Conservation (phyloP, 495 filamentous ascomycete genomes). For the Melanomma pulvis-pyrius region DNA sequence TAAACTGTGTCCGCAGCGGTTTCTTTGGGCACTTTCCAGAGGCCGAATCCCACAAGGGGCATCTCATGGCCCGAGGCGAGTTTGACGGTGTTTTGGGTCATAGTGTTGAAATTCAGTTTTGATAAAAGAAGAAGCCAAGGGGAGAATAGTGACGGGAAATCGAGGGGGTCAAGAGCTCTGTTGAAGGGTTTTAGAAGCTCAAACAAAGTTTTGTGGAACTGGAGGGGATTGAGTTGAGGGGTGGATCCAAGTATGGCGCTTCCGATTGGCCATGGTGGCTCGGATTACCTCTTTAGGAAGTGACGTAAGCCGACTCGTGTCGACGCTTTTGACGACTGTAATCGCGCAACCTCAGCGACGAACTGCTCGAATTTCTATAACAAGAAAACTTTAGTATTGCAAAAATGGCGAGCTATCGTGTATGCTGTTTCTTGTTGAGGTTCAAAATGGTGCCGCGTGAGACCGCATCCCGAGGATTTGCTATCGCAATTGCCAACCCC, state of each 20-base stretch:
- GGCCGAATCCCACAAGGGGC: constrained; percentile 39
- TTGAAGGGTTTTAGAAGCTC: not conserved
- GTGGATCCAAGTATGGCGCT: not conserved
- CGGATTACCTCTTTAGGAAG: not conserved
- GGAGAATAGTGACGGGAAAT: not conserved
- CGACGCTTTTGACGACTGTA: not conserved
- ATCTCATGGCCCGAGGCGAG: constrained; percentile 35
- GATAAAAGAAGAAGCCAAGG: not conserved
- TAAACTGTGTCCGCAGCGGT: constrained; percentile 33
- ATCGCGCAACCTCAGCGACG: not conserved
- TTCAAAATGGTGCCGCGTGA: too few species aligned
- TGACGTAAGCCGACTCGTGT: not conserved
- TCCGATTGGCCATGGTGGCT: constrained; percentile 8
- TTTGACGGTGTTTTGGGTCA: constrained; percentile 20
- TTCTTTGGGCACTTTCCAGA: constrained; percentile 36
- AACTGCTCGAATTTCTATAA: not conserved
- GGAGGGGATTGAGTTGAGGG: not conserved
- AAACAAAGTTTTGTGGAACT: not conserved
- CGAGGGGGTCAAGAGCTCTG: not conserved
- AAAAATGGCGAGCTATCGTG: too few species aligned
- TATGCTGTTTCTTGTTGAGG: too few species aligned
- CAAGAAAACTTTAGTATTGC: not conserved
- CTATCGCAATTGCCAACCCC: not conserved
- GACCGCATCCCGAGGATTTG: not conserved
- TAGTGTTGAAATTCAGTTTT: not conserved